These are phyloP conservation scores for Leishmania tropica DNA, from an alignment of 208 protist species.

Conservation along the genomic window DNA sequence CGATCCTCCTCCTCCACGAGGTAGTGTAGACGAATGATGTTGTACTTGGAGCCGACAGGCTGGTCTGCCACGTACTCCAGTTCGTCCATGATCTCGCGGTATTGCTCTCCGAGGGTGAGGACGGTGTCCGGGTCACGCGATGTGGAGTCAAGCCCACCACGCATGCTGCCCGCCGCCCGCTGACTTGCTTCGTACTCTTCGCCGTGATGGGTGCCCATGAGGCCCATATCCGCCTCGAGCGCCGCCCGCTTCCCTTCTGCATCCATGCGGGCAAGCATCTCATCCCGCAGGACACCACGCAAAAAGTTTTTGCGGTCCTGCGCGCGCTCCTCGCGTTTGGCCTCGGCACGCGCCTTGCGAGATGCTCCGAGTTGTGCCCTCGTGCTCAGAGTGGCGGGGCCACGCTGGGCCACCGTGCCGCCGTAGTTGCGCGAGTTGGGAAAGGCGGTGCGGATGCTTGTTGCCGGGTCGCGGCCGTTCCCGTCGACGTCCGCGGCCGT, in stretches of 20 bases:
- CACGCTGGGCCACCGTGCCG: conserved; percentile 52
- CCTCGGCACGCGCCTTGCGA: conserved; percentile 19
- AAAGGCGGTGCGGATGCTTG: conserved; percentile 42
- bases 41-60: conserved; percentile 80
- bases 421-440: conserved; percentile 77
- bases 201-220: conserved; percentile 57
- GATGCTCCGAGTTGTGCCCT: conserved; percentile 22
- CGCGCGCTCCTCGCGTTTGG: conserved; percentile 49
- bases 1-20: conserved; percentile 71
- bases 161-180: conserved; percentile 1
- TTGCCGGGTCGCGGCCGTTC: conserved; percentile 34
- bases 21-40: conserved; percentile 81
- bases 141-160: conserved; percentile 12
- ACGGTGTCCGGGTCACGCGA: conserved; percentile 35
- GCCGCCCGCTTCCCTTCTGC: conserved; percentile 53
- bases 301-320: conserved; percentile 82
- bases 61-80: conserved; percentile 61
- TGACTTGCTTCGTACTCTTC: conserved; percentile 49
- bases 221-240: conserved; percentile 49
- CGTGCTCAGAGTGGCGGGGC: conserved; percentile 36
- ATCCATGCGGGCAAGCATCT: conserved; percentile 64
- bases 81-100: conserved; percentile 76
- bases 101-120: conserved; percentile 63
- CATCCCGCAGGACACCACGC: conserved; percentile 67
- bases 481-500: conserved; percentile 9